Evolutionary conservation across 371 early-diverging fungal species (phyloP), one percentile per base, ranked within the genome.

Genomic region (Rhizopus sp.): DNA sequence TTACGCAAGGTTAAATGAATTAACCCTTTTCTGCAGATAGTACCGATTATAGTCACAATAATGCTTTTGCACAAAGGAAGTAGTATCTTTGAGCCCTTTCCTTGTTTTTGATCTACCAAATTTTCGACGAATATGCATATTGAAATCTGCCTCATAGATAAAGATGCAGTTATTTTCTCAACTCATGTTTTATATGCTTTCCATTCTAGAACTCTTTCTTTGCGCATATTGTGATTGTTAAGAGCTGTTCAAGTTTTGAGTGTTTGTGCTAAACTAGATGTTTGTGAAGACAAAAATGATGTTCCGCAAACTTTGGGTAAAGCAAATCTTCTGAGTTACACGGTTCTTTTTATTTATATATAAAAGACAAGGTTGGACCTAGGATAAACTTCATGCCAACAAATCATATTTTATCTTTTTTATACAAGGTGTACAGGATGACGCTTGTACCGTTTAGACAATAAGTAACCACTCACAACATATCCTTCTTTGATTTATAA

Each of bases 111-210:
- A 62, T 47, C 49, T 13, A 23, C 23, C 23, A 23, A 23, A 23
- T 0, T 23, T 23, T 23, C 23, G 23, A 23, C 23, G 23, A 23
- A 52, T 53, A 17, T 60, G 50, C 44, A 59, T 40, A n/a, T 64
- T 52, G 17, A 64, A 56, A 0, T 53, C 65, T 32, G 65, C 60
- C n/a, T 55, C 49, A 17, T 60, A 45, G 12, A 56, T 55, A 34
- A 56, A 60, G 32, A 65, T 48, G 9, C 44, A 57, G 44, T 12
- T 62, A 30, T 16, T 34, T 0, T 15, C 7, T 30, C 39, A 38
- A 4, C 23, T 34, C 23, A 37, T 52, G 0, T 6, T 41, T 46
- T 31, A 47, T 54, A 29, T 0, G 0, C 33, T 46, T 34, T n/a
- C 50, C 58, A 50, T 33, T 44, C 58, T 4, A 50, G 35, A 12